Base-by-base conservation (phyloP, 768 basidiomycete species). In the Lactarius sp. region DNA sequence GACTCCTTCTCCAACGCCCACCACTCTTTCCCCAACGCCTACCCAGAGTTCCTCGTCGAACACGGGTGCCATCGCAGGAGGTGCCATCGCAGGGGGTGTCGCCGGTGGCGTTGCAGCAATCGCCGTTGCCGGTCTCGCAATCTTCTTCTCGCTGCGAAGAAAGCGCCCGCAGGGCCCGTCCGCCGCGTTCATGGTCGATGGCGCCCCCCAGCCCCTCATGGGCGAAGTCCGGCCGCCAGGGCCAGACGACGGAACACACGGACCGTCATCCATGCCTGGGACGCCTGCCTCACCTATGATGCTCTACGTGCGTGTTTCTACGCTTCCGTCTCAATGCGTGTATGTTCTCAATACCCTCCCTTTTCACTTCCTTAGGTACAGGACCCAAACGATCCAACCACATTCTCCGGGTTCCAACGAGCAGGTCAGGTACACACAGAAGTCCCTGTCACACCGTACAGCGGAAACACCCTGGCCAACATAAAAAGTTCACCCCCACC, bases 361-460 rank as follows among this genome's bases (percentile, higher is more conserved):
- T 6, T 6, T 22, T 16, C n/a, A 3, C 20, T 3, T 44, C 1
- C 16, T 6, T 20, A 18, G 10, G 41, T 5, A 0, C 37, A 59
- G 62, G 36, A 59, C 46, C 62, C 57, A 31, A 52, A 34, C 33
- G 62, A 64, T 1, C 52, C 62, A 9, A 42, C 46, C 27, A 64
- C 62, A 12, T 64, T 13, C 46, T 52, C 62, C 1, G 44, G 52
- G 16, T 41, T 46, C n/a, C 51, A 59, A 16, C 33, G 8, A 27
- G 3, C 12, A 14, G 5, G 22, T 10, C 12, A 44, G 13, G 2
- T 14, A 0, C 34, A 46, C 36, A 44, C 14, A 10, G 20, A 27
- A 49, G 27, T 3, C 20, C 10, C 20, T 1, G 13, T 8, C 1
- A 2, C 14, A 5, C 9, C 49, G 20, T 10, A 44, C 49, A 16